phyloP scores from a whole-genome alignment of 164 flowering plant species.

The Liquidambar formosana region DNA sequence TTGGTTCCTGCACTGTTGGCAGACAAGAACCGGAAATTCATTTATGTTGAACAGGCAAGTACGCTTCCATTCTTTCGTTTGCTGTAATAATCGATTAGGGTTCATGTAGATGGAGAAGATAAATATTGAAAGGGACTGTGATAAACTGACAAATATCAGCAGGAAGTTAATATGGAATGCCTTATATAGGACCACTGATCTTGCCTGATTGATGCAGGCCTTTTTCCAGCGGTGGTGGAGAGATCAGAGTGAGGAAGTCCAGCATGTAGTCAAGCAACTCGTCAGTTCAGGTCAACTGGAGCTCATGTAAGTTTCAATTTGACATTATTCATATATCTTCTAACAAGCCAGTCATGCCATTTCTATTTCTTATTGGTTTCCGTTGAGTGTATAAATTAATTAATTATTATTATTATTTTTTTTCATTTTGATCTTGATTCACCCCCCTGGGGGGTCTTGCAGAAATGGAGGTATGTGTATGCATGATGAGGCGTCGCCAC shows the following conservation, averaged over 20 bases:
- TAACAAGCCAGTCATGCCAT: not conserved
- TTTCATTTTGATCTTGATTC: not conserved
- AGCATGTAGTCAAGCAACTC: slow-evolving; percentile 56
- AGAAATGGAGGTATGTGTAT: slow-evolving; percentile 93
- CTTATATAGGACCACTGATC: not conserved
- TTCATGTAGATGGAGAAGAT: not conserved
- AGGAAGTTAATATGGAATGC: not conserved
- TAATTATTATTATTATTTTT: not conserved
- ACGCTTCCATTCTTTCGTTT: not conserved
- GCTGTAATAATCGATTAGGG: not conserved
- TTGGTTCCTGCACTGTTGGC: slow-evolving; percentile 66
- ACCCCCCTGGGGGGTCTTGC: slow-evolving; percentile 14
- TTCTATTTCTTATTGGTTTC: not conserved
- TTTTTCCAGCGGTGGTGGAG: slow-evolving; percentile 98
- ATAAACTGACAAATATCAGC: too few relatives aligned
- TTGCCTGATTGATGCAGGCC: slow-evolving; percentile 47
- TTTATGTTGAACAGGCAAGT: slow-evolving; percentile 72
- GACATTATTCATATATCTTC: not conserved
- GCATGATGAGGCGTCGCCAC: slow-evolving; percentile 90
- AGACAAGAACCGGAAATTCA: slow-evolving; percentile 77
- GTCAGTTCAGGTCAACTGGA: slow-evolving; percentile 84
- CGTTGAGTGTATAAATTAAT: not conserved
- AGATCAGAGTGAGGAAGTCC: slow-evolving; percentile 57
- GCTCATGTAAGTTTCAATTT: slow-evolving; percentile 54
- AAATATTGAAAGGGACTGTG: too few relatives aligned